These are phyloP conservation scores for Metroxylon sagu DNA, from an alignment of 176 grass and related monocot species.

Conservation along the genomic window DNA sequence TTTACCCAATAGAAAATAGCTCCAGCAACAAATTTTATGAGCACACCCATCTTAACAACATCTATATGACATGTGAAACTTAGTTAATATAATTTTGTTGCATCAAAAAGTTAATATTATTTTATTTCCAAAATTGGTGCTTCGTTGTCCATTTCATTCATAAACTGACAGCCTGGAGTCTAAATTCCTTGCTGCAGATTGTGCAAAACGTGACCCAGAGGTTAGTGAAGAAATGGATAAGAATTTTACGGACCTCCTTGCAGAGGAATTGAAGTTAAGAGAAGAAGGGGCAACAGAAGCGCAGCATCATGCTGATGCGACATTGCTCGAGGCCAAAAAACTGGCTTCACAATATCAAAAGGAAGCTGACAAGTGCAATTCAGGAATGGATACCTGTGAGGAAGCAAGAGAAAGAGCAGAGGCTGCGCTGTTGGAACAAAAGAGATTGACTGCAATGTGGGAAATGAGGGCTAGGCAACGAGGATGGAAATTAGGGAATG, in stretches of 20 bases:
- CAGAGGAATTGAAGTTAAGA: slow-evolving; percentile 77
- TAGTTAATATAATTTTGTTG: too few species aligned
- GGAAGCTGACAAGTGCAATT: slow-evolving; percentile 94
- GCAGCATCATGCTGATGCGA: slow-evolving; percentile 68
- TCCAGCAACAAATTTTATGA: too few species aligned
- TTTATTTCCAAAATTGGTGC: too few species aligned
- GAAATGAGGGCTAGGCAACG: slow-evolving; percentile 54
- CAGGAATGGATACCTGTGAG: slow-evolving; percentile 96
- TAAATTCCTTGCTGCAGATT: slow-evolving; percentile 37
- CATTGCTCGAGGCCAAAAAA: slow-evolving; percentile 84
- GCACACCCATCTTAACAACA: too few species aligned
- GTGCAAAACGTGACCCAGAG: slow-evolving; percentile 45
- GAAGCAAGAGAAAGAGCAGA: slow-evolving; percentile 80
- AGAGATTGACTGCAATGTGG: slow-evolving; percentile 68
- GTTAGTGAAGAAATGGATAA: slow-evolving; percentile 82
- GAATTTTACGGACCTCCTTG: slow-evolving; percentile 62
- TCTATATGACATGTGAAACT: too few species aligned
- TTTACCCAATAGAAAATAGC: too few species aligned
- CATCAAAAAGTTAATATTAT: too few species aligned
- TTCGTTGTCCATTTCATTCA: too few species aligned
- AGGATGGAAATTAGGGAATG: slow-evolving; percentile 55
- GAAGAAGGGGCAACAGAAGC: slow-evolving; percentile 70
- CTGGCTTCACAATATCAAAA: slow-evolving; percentile 97
- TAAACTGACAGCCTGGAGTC: too few species aligned
- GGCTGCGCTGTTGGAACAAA: slow-evolving; percentile 42